These are phyloP conservation scores for Lunasporangiospora selenospora DNA, from an alignment of 192 early-diverging fungal genomes.

Conservation along the genomic window DNA sequence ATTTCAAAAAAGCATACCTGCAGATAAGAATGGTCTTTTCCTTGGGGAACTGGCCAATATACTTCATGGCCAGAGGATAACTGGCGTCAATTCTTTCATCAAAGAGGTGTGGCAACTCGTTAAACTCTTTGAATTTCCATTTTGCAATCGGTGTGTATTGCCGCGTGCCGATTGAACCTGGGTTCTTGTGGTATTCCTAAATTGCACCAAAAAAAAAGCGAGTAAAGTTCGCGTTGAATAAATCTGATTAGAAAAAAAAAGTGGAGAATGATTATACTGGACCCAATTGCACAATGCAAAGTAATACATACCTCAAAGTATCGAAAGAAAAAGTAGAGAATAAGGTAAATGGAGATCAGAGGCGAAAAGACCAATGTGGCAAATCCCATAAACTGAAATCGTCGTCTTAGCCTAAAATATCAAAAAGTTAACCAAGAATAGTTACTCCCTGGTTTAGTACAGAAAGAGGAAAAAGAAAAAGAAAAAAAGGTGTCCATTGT, in stretches of 20 bases:
- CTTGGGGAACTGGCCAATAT: slow-evolving; percentile 92
- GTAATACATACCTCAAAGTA: slow-evolving; percentile 83
- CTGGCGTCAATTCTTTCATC: slow-evolving; percentile 75
- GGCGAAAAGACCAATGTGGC: slow-evolving; percentile 87
- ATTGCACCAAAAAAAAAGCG: slow-evolving; percentile 6
- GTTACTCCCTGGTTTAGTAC: neutral
- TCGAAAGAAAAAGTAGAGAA: slow-evolving; percentile 89
- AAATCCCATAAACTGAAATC: slow-evolving; percentile 90
- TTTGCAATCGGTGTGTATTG: slow-evolving; percentile 85
- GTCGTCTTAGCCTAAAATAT: slow-evolving; percentile 60
- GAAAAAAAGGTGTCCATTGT: neutral
- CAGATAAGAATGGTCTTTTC: slow-evolving; percentile 79
- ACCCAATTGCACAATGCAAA: neutral
- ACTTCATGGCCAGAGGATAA: slow-evolving; percentile 77
- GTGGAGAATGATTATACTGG: neutral
- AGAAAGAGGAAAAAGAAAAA: slow-evolving; percentile 19
- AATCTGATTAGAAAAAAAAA: neutral
- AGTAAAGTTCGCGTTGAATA: neutral
- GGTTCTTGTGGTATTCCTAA: slow-evolving; percentile 83
- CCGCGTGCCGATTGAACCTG: slow-evolving; percentile 79
- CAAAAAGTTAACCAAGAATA: slow-evolving; percentile 34
- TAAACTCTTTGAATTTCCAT: slow-evolving; percentile 98
- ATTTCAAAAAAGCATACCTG: slow-evolving; percentile 47
- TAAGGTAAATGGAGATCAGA: slow-evolving; percentile 80
- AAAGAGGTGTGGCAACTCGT: slow-evolving; percentile 95